Percentiles rank a stretch among this genome's conserved stretches.
Conservation (phyloP, 768 basidiomycete genomes). For the Boletellus emodensis region DNA sequence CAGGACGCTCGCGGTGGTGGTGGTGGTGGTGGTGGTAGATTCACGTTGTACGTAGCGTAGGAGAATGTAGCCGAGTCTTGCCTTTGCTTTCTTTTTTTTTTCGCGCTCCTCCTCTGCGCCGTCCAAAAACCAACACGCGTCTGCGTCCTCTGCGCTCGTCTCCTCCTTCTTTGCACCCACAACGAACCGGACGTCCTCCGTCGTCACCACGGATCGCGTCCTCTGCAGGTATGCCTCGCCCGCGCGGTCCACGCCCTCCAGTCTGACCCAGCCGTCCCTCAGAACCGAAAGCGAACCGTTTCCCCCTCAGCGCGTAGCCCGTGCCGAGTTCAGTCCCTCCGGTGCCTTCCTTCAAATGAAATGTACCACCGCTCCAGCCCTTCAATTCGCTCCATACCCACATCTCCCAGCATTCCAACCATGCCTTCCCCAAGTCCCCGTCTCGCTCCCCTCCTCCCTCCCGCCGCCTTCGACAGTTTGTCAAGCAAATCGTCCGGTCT, state of each 20-base stretch:
- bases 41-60: background rate
- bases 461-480: constrained; percentile 39
- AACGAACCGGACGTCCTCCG: too few species aligned
- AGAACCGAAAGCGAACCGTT: constrained; percentile 20
- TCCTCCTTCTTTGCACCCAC: background rate
- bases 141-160: too few species aligned
- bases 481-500: constrained; percentile 38
- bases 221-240: constrained; percentile 1
- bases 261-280: background rate
- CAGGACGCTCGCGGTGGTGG: too few species aligned
- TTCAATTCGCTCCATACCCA: constrained; percentile 51
- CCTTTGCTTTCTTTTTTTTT: constrained; percentile 3
- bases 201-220: constrained; percentile 8
- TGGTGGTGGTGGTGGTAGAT: too few species aligned
- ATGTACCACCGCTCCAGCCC: constrained; percentile 65
- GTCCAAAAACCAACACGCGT: constrained; percentile 10
- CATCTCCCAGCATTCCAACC: constrained; percentile 28
- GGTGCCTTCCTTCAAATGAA: constrained; percentile 39
- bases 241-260: background rate
- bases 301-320: constrained; percentile 1
- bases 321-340: constrained; percentile 14
- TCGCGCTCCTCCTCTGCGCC: constrained; percentile 7
- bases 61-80: constrained; percentile 11
- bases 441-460: constrained; percentile 49
- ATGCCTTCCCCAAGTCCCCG: constrained; percentile 35